Evolutionary conservation across 1,139 yeast species (phyloP).

Genomic region (Geotrichum candidum): DNA sequence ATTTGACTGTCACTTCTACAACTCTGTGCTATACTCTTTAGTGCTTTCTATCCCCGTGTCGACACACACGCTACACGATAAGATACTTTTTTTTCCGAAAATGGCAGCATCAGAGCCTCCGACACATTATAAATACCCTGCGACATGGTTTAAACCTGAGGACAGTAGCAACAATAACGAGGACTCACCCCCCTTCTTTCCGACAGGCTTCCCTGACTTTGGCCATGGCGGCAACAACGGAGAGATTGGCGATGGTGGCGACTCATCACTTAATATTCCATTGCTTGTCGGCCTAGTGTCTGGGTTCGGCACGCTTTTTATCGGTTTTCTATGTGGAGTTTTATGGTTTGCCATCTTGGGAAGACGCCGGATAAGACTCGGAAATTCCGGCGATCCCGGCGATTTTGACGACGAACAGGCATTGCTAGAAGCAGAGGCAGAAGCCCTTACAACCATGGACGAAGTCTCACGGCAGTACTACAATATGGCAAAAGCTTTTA

Average conservation of each 20-base stretch:
- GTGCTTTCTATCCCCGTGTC: neutral
- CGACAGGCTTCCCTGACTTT: neutral
- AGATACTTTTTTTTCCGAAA: neutral
- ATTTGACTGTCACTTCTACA: neutral
- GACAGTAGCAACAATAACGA: neutral
- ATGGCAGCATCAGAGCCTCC: neutral
- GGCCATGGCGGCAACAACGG: neutral
- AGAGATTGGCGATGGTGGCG: neutral
- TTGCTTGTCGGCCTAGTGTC: slow-evolving; percentile 36
- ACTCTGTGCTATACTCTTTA: neutral
- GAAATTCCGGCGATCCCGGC: slow-evolving; percentile 46
- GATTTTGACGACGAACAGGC: slow-evolving; percentile 61
- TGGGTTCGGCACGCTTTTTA: slow-evolving; percentile 34
- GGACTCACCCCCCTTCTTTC: neutral
- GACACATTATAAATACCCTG: neutral
- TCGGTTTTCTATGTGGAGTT: slow-evolving; percentile 31
- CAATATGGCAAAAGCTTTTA: slow-evolving; percentile 53
- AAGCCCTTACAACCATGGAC: slow-evolving; percentile 62
- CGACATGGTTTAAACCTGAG: neutral
- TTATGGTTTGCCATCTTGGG: slow-evolving; percentile 34
- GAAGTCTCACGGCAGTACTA: slow-evolving; percentile 41
- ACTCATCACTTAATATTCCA: slow-evolving; percentile 27
- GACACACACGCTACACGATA: neutral
- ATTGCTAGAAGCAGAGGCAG: slow-evolving; percentile 58
- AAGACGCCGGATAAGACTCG: slow-evolving; percentile 34